Evolutionary conservation across 176 grass and related monocot genomes (phyloP).

Genomic region (Phyllostachys edulis): DNA sequence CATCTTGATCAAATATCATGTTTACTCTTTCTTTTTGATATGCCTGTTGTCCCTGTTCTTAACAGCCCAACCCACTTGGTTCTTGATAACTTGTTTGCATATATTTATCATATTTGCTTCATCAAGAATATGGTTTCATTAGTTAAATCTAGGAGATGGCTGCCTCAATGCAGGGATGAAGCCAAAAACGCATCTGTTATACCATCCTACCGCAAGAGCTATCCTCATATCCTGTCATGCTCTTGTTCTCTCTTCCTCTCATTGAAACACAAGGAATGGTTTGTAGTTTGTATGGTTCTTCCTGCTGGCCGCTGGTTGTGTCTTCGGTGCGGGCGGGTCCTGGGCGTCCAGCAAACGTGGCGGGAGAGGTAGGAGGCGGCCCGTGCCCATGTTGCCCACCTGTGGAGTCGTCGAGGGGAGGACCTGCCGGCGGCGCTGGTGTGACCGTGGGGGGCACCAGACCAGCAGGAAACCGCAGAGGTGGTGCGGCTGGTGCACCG

Average conservation of each 20-base stretch:
- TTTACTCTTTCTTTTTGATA: slow-evolving; percentile 9
- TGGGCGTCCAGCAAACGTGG: too few species aligned
- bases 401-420: too few species aligned
- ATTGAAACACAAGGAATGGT: slow-evolving; percentile 4
- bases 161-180: slow-evolving; percentile 22
- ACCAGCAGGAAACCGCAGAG: too few species aligned
- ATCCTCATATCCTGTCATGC: background rate
- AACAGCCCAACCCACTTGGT: background rate
- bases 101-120: background rate
- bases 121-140: background rate
- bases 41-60: background rate
- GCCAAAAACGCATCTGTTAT: background rate
- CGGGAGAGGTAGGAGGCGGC: too few species aligned
- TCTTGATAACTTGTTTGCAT: background rate
- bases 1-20: slow-evolving; percentile 25
- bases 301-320: too few species aligned
- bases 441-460: too few species aligned
- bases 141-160: slow-evolving; percentile 5
- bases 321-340: too few species aligned
- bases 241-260: background rate
- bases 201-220: background rate
- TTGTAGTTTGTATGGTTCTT: background rate
- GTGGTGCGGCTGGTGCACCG: too few species aligned
- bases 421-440: too few species aligned
- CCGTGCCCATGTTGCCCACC: too few species aligned